phyloP scores from a whole-genome alignment of 148 eudicot species.

The Polygonum maritimum region DNA sequence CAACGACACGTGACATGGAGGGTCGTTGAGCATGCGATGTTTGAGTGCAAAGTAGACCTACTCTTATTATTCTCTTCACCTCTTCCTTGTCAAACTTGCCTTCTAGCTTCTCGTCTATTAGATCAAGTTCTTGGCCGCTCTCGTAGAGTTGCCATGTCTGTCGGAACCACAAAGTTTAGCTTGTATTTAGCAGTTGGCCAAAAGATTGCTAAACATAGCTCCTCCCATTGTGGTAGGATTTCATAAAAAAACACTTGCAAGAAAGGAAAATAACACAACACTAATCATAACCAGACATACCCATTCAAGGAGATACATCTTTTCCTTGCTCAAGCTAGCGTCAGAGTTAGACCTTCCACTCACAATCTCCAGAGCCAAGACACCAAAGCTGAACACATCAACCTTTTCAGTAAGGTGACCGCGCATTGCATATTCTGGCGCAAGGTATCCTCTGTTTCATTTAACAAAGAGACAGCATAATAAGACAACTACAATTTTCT shows the following conservation, averaged over 20 bases:
- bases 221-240: too few relatives aligned
- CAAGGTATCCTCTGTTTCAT: slow-evolving; percentile 61
- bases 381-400: slow-evolving; percentile 86
- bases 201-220: too few relatives aligned
- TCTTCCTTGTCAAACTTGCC: slow-evolving; percentile 42
- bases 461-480: not conserved
- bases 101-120: slow-evolving; percentile 45
- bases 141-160: slow-evolving; percentile 39
- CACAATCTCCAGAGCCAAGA: slow-evolving; percentile 70
- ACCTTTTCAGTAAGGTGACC: slow-evolving; percentile 92
- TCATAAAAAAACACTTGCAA: not conserved
- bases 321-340: slow-evolving; percentile 37
- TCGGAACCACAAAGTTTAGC: not conserved
- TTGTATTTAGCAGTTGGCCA: not conserved
- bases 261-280: not conserved
- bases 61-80: slow-evolving; percentile 45
- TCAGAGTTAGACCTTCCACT: slow-evolving; percentile 79
- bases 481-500: not conserved
- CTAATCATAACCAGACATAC: slow-evolving; percentile 22
- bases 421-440: slow-evolving; percentile 90
- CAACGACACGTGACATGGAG: slow-evolving; percentile 76
- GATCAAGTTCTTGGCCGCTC: slow-evolving; percentile 39
- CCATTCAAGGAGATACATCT: slow-evolving; percentile 84
- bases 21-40: slow-evolving; percentile 71
- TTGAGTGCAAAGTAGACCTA: slow-evolving; percentile 82